Percentiles rank a stretch among this genome's conserved stretches.
phyloP scores from a whole-genome alignment of 257 asterid genomes.

The Apocynum venetum region DNA sequence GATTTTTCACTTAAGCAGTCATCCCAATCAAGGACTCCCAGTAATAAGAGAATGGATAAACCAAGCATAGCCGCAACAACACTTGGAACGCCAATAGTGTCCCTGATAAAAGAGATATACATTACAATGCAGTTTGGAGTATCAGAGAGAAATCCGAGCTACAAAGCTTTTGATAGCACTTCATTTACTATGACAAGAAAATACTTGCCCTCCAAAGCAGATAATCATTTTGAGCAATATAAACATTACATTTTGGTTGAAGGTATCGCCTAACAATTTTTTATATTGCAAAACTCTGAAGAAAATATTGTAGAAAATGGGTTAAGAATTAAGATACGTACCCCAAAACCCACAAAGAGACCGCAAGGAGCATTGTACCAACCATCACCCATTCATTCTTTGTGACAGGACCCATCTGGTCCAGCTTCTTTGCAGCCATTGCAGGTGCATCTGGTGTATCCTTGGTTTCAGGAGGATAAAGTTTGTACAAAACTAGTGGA shows the following conservation, averaged over 20 bases:
- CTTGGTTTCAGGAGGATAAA: conserved; percentile 89
- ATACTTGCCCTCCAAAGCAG: background rate
- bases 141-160: background rate
- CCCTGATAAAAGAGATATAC: conserved; percentile 41
- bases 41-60: conserved; percentile 62
- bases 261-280: background rate
- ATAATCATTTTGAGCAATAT: background rate
- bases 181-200: background rate
- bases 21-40: conserved; percentile 89
- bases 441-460: conserved; percentile 98
- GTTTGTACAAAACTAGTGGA: conserved; percentile 75
- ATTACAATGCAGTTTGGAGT: conserved; percentile 1
- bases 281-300: background rate
- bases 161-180: background rate
- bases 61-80: conserved; percentile 99
- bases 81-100: conserved; percentile 79
- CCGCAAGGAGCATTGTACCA: conserved; percentile 96
- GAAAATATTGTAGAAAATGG: background rate
- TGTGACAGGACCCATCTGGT: conserved; percentile 81
- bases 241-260: background rate
- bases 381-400: conserved; percentile 90
- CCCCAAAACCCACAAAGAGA: conserved; percentile 91
- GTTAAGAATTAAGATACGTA: conserved; percentile 25
- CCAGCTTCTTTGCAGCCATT: conserved; percentile 74
- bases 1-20: conserved; percentile 93